These are phyloP conservation scores for Aotearoamyces nothofagi DNA, from an alignment of 2,329 filamentous ascomycete genomes.

Conservation along the genomic window DNA sequence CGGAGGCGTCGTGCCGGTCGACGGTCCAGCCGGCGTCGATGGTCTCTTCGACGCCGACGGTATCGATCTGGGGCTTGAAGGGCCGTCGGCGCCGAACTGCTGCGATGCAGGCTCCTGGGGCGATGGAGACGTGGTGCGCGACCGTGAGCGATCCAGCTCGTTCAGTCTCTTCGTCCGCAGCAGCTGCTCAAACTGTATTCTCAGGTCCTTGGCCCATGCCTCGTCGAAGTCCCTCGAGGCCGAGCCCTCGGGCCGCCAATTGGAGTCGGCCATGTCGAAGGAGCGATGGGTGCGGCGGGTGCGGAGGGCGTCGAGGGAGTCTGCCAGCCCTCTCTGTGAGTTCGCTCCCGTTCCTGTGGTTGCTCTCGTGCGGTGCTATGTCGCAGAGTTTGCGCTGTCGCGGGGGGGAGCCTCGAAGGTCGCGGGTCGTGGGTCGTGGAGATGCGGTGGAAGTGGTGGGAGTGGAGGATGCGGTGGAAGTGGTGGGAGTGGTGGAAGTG, in stretches of 20 bases:
- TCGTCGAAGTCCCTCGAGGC: slow-evolving; percentile 35
- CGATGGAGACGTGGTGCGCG: slow-evolving; percentile 41
- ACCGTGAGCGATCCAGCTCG: slow-evolving; percentile 53
- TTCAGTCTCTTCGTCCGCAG: slow-evolving; percentile 79
- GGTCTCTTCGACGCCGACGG: slow-evolving; percentile 21
- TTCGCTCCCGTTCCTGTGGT: slow-evolving; percentile 1
- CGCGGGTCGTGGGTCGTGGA: no score
- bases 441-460: background rate
- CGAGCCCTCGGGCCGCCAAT: slow-evolving; percentile 4
- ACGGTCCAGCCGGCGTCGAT: slow-evolving; percentile 28
- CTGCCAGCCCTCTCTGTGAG: slow-evolving; percentile 3
- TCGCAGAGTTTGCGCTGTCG: no score
- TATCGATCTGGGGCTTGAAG: slow-evolving; percentile 16
- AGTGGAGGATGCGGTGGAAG: background rate
- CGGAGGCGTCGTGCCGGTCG: slow-evolving; percentile 28
- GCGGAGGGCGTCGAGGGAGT: slow-evolving; percentile 9
- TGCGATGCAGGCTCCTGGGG: slow-evolving; percentile 32
- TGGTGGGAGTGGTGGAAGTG: background rate
- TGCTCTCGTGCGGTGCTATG: slow-evolving; percentile 3
- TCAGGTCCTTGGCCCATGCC: slow-evolving; percentile 64
- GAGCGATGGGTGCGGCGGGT: slow-evolving; percentile 11
- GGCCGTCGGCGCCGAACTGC: slow-evolving; percentile 1
- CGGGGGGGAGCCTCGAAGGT: no score
- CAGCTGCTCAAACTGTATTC: slow-evolving; percentile 72
- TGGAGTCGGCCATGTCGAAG: slow-evolving; percentile 14